These are phyloP conservation scores for Asclepias syriaca DNA, from an alignment of 257 asterid species.

Conservation along the genomic window DNA sequence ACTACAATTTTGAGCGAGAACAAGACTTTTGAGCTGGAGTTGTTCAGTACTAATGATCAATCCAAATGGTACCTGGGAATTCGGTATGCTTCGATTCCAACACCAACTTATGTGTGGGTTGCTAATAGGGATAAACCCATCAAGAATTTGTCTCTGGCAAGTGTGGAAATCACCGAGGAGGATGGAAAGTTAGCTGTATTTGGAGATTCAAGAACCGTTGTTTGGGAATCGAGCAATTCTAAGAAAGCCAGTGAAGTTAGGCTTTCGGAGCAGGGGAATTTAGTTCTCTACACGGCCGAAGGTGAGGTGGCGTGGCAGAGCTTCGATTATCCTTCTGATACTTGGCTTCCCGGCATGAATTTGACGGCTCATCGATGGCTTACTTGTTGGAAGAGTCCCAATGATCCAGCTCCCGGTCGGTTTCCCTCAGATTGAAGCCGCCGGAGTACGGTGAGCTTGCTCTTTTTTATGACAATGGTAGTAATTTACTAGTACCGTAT, in stretches of 20 bases:
- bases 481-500: conserved; percentile 23
- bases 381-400: conserved; percentile 60
- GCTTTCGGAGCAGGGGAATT: conserved; percentile 61
- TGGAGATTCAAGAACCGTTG: conserved; percentile 32
- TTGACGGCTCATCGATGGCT: conserved; percentile 43
- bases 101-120: conserved; percentile 68
- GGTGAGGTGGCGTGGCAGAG: conserved; percentile 63
- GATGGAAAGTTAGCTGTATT: conserved; percentile 43
- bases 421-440: conserved; percentile 51
- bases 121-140: conserved; percentile 67
- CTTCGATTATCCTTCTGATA: conserved; percentile 74
- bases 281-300: conserved; percentile 34
- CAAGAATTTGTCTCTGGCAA: conserved; percentile 35
- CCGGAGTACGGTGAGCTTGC: conserved; percentile 63
- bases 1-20: conserved; percentile 42
- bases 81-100: conserved; percentile 65
- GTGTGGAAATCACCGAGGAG: conserved; percentile 35
- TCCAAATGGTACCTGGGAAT: conserved; percentile 64
- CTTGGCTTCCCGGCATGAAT: conserved; percentile 81
- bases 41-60: conserved; percentile 46
- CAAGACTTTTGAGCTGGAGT: conserved; percentile 50
- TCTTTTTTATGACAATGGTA: conserved; percentile 34
- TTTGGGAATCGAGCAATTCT: conserved; percentile 51
- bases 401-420: conserved; percentile 62
- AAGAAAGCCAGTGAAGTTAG: conserved; percentile 36